Conservation (phyloP, 768 basidiomycete genomes). For the Pleurotus pulmonarius region DNA sequence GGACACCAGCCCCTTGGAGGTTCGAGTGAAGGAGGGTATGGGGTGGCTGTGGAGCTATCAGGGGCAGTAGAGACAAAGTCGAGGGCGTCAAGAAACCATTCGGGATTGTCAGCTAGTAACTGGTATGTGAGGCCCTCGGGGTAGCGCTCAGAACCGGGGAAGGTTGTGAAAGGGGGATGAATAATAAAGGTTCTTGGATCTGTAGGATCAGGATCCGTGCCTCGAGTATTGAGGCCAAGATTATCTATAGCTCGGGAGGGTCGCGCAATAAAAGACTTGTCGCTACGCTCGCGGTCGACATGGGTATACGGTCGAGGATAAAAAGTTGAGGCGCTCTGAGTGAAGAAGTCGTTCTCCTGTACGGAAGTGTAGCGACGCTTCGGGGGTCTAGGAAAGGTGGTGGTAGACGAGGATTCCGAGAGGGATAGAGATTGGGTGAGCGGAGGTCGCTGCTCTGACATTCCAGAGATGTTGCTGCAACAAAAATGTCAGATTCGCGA, state of each 20-base stretch:
- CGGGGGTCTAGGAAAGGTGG: slow-evolving; percentile 23
- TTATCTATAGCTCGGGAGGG: slow-evolving; percentile 32
- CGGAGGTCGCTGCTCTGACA: slow-evolving; percentile 20
- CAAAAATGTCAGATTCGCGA: background rate
- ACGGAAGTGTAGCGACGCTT: slow-evolving; percentile 48
- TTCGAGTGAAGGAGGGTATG: slow-evolving; percentile 75
- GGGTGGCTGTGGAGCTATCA: slow-evolving; percentile 48
- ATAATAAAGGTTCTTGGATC: slow-evolving; percentile 69
- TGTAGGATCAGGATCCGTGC: slow-evolving; percentile 65
- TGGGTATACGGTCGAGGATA: slow-evolving; percentile 64
- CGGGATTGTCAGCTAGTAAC: slow-evolving; percentile 67
- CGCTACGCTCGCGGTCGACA: slow-evolving; percentile 8
- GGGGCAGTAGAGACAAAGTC: slow-evolving; percentile 56
- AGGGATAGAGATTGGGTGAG: slow-evolving; percentile 23
- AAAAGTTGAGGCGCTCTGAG: slow-evolving; percentile 60
- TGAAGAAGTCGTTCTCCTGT: slow-evolving; percentile 58
- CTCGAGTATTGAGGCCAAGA: slow-evolving; percentile 42
- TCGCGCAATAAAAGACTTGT: slow-evolving; percentile 23
- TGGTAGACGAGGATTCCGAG: slow-evolving; percentile 22
- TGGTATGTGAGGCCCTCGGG: slow-evolving; percentile 70
- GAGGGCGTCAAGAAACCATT: slow-evolving; percentile 73
- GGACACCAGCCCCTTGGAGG: slow-evolving; percentile 86
- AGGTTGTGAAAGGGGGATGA: slow-evolving; percentile 67
- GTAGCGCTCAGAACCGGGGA: slow-evolving; percentile 57
- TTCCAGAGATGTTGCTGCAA: background rate